These are phyloP conservation scores for Rhizopus microsporus DNA, from an alignment of 371 early-diverging fungal species.

Conservation along the genomic window DNA sequence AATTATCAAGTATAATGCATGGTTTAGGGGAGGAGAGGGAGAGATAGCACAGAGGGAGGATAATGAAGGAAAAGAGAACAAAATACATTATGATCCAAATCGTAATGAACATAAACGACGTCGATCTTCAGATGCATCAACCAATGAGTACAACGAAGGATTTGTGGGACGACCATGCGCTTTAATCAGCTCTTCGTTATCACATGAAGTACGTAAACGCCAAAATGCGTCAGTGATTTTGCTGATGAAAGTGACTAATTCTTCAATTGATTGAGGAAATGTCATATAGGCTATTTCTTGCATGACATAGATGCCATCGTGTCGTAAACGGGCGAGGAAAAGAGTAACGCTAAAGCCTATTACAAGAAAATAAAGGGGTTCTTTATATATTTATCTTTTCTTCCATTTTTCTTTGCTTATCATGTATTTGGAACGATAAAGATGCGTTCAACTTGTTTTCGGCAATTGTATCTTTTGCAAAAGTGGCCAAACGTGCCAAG, in stretches of 20 bases:
- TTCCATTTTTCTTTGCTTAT: constrained; percentile 6
- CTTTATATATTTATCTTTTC: constrained; percentile 2
- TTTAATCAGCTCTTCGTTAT: constrained; percentile 15
- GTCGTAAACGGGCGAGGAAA: constrained; percentile 20
- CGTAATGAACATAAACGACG: constrained; percentile 20
- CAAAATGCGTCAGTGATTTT: constrained; percentile 26
- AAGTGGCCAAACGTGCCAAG: constrained; percentile 13
- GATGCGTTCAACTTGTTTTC: constrained; percentile 19
- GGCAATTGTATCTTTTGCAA: constrained; percentile 20
- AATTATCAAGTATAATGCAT: constrained; percentile 12
- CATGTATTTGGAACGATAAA: constrained; percentile 22
- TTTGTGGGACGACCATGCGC: constrained; percentile 13
- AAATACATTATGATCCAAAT: background rate
- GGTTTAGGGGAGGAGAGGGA: constrained; percentile 5
- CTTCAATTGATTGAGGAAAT: constrained; percentile 21
- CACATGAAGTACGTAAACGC: constrained; percentile 19
- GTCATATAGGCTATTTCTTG: constrained; percentile 24
- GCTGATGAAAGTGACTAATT: constrained; percentile 22
- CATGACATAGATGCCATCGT: constrained; percentile 26
- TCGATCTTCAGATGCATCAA: constrained; percentile 19
- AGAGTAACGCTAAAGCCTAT: constrained; percentile 19
- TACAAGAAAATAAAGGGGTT: constrained; percentile 7
- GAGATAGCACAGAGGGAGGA: constrained; percentile 9
- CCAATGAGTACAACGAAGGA: constrained; percentile 19
- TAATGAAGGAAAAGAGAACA: constrained; percentile 9